These are phyloP conservation scores for Fusarium continuum DNA, from an alignment of 2,329 filamentous ascomycete genomes.

Conservation along the genomic window DNA sequence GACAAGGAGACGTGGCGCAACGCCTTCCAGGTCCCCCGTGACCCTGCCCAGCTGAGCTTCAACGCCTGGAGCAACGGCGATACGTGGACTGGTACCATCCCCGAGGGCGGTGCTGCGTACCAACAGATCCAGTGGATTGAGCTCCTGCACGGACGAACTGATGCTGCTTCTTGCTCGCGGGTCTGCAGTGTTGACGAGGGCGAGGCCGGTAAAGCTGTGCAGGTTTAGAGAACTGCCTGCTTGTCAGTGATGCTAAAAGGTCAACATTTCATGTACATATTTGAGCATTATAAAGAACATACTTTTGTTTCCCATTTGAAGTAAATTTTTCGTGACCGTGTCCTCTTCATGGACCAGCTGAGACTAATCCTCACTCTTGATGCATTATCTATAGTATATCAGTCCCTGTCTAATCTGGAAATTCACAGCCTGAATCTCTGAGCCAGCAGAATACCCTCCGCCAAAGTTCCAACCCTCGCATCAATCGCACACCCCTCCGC, in stretches of 20 bases:
- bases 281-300: background rate
- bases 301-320: background rate
- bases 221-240: constrained; percentile 9
- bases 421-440: constrained; percentile 64
- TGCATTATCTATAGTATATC: background rate
- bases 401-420: background rate
- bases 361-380: background rate
- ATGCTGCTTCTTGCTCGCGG: constrained; percentile 22
- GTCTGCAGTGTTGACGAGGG: constrained; percentile 44
- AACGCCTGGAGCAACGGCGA: constrained; percentile 70
- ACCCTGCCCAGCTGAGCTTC: constrained; percentile 60
- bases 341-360: too few relatives aligned
- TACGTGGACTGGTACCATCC: constrained; percentile 66
- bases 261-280: constrained; percentile 4
- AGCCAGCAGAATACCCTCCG: constrained; percentile 79
- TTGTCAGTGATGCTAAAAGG: background rate
- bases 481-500: constrained; percentile 80
- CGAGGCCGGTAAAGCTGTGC: constrained; percentile 52
- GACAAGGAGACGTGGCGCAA: constrained; percentile 58
- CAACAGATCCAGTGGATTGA: constrained; percentile 70
- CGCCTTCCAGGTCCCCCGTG: constrained; percentile 62
- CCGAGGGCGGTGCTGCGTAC: constrained; percentile 56
- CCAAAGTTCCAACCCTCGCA: constrained; percentile 78
- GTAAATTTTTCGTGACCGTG: background rate
- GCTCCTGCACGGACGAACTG: constrained; percentile 58